Evolutionary conservation across 805 yeast species (phyloP).

Genomic region (Candida jianshihensis): DNA sequence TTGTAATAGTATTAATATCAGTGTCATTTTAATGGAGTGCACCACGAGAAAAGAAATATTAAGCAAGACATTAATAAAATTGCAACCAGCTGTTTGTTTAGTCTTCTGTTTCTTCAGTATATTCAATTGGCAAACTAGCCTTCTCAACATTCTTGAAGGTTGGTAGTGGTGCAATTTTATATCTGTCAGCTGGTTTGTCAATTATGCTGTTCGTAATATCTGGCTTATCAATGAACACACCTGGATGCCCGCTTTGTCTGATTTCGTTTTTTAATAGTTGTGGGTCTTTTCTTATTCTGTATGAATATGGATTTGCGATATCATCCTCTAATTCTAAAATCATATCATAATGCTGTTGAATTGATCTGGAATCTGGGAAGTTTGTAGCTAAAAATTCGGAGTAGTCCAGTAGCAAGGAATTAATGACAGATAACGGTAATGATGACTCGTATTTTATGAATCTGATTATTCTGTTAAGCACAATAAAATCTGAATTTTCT

Average conservation of each 20-base stretch:
- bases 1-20: no score
- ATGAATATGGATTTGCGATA: slow-evolving; percentile 24
- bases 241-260: slow-evolving; percentile 30
- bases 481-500: slow-evolving; percentile 33
- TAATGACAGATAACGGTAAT: slow-evolving; percentile 42
- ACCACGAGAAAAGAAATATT: no score
- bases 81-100: background rate
- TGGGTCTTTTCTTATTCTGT: slow-evolving; percentile 8
- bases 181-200: slow-evolving; percentile 12
- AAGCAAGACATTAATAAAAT: no score
- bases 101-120: slow-evolving; percentile 21
- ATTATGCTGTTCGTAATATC: slow-evolving; percentile 31
- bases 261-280: slow-evolving; percentile 12
- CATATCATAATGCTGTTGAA: slow-evolving; percentile 10
- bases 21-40: no score
- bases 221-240: slow-evolving; percentile 33
- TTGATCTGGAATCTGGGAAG: slow-evolving; percentile 17
- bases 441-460: slow-evolving; percentile 38
- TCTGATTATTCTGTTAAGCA: slow-evolving; percentile 37
- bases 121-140: slow-evolving; percentile 41
- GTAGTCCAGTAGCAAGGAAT: slow-evolving; percentile 33
- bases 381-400: slow-evolving; percentile 29
- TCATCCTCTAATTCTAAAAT: slow-evolving; percentile 23
- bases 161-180: slow-evolving; percentile 37
- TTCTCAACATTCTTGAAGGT: slow-evolving; percentile 59